Percentiles rank a stretch among this genome's conserved stretches.
phyloP scores from a whole-genome alignment of 768 basidiomycete species.

The Dioszegia crocea region DNA sequence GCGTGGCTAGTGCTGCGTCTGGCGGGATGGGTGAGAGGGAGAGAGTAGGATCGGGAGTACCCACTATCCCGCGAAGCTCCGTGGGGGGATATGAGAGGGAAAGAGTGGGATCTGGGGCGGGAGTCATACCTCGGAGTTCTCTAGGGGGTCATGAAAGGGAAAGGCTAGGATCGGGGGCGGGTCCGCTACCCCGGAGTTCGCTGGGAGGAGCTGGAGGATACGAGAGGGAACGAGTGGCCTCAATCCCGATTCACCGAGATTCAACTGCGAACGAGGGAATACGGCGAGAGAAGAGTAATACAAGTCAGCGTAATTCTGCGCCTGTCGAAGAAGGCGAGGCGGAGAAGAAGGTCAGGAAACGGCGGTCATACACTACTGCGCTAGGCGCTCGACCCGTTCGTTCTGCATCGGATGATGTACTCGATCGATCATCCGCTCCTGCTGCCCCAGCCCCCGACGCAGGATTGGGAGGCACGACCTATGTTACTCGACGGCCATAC shows the following conservation, averaged over 20 bases:
- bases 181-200: neutral
- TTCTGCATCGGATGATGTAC: conserved; percentile 18
- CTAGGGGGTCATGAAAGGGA: neutral
- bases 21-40: neutral
- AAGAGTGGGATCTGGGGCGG: neutral
- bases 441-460: neutral
- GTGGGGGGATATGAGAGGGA: neutral
- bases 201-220: neutral
- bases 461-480: neutral
- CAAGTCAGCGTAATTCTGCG: neutral
- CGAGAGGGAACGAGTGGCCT: neutral
- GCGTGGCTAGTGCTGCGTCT: conserved; percentile 21
- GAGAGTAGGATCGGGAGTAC: neutral
- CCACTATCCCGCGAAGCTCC: neutral
- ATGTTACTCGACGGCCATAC: neutral
- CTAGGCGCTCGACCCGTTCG: conserved; percentile 26
- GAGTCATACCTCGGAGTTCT: neutral
- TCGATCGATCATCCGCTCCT: neutral
- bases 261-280: neutral
- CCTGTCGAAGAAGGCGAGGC: neutral
- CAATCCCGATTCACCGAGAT: neutral
- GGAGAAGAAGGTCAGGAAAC: conserved; percentile 4
- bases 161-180: neutral
- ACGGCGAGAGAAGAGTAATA: neutral
- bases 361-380: conserved; percentile 31